Evolutionary conservation across 495 filamentous ascomycete genomes (phyloP).

Genomic region (Podospora comata): DNA sequence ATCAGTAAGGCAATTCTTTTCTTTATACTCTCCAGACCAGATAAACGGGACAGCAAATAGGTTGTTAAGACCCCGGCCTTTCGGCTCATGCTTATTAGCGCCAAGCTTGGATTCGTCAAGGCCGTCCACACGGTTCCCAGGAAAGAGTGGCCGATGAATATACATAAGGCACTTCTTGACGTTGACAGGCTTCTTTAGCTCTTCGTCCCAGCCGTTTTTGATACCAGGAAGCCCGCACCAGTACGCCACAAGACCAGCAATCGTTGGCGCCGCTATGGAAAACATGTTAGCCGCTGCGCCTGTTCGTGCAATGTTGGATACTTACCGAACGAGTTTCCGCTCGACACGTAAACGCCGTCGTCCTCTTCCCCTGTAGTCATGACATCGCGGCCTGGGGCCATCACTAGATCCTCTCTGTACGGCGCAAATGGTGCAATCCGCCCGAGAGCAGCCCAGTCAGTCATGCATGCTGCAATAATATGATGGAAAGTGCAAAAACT

Average conservation of each 20-base stretch:
- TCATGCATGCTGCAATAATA: too few species aligned
- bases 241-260: not conserved
- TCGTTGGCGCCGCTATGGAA: not conserved
- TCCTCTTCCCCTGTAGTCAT: not conserved
- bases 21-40: not conserved
- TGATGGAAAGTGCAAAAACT: not conserved
- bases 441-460: not conserved
- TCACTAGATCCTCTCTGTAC: not conserved
- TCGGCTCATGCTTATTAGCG: too few species aligned
- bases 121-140: not conserved
- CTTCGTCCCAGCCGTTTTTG: slow-evolving; percentile 2
- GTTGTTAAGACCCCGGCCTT: too few species aligned
- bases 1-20: not conserved
- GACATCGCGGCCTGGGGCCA: not conserved
- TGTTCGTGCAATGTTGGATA: not conserved
- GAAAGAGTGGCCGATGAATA: not conserved
- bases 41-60: not conserved
- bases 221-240: not conserved
- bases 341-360: not conserved
- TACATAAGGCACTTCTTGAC: not conserved
- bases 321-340: not conserved
- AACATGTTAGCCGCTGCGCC: not conserved
- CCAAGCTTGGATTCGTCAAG: not conserved
- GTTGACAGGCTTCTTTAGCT: not conserved
- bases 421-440: not conserved